phyloP scores from a whole-genome alignment of 169 alveolate genomes.

The Eimeria maxima region DNA sequence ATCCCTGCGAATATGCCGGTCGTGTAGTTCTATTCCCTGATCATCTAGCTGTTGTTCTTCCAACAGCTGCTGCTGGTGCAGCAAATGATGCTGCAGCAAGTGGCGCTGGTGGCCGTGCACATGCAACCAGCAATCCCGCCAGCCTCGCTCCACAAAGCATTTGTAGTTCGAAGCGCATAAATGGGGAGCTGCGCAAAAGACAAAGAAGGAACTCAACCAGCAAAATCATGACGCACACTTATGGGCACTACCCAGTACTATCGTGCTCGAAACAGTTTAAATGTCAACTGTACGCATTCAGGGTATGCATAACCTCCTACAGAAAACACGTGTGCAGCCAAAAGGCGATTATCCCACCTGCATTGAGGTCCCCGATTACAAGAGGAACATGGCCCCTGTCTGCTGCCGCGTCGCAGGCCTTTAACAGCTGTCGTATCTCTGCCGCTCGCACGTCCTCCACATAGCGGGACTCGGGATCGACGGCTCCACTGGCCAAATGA shows the following conservation, averaged over 20 bases:
- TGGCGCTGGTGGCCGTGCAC: constrained; percentile 77
- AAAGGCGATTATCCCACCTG: constrained; percentile 86
- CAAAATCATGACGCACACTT: neutral
- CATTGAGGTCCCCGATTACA: constrained; percentile 94
- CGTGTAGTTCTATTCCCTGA: constrained; percentile 74
- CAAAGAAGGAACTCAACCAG: neutral
- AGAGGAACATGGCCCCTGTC: constrained; percentile 92
- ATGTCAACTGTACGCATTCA: neutral
- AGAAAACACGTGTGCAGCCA: neutral
- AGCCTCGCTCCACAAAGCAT: constrained; percentile 92
- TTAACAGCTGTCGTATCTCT: constrained; percentile 92
- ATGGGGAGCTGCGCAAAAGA: constrained; percentile 87
- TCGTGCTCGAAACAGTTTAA: neutral
- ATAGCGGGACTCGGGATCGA: constrained; percentile 93
- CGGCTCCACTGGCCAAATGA: constrained; percentile 95
- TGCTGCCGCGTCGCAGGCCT: constrained; percentile 90
- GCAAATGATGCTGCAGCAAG: constrained; percentile 78
- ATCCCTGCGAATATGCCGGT: constrained; percentile 73
- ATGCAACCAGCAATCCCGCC: constrained; percentile 92
- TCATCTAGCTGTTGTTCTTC: constrained; percentile 79
- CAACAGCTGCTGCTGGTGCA: constrained; percentile 82
- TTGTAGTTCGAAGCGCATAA: constrained; percentile 93
- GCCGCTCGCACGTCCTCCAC: constrained; percentile 92
- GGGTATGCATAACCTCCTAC: neutral
- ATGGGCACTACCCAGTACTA: neutral